phyloP scores from a whole-genome alignment of 2,329 filamentous ascomycete genomes.

The Fusarium hostae region DNA sequence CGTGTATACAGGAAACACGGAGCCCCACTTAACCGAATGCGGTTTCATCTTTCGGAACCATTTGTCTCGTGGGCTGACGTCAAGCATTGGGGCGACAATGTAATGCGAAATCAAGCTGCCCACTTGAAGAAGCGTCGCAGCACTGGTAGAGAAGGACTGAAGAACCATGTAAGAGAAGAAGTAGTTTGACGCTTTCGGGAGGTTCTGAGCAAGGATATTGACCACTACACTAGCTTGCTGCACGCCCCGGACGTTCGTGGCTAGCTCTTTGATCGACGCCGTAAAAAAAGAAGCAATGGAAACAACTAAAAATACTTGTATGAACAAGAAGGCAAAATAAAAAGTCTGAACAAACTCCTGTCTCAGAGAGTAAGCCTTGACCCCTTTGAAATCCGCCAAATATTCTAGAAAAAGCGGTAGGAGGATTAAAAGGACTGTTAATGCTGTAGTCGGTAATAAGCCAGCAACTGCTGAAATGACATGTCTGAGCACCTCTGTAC shows the following conservation, averaged over 20 bases:
- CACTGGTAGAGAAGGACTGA: slow-evolving; percentile 91
- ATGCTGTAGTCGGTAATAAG: slow-evolving; percentile 82
- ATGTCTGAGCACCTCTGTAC: slow-evolving; percentile 68
- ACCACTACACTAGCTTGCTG: slow-evolving; percentile 73
- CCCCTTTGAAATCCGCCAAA: slow-evolving; percentile 78
- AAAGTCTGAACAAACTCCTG: slow-evolving; percentile 87
- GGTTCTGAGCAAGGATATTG: slow-evolving; percentile 76
- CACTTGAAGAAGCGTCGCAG: slow-evolving; percentile 87
- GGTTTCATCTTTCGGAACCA: slow-evolving; percentile 87
- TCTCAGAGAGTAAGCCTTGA: slow-evolving; percentile 81
- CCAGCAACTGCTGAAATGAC: slow-evolving; percentile 77
- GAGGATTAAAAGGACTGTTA: slow-evolving; percentile 82
- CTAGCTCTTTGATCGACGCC: slow-evolving; percentile 71
- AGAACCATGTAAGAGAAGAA: slow-evolving; percentile 99
- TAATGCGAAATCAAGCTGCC: slow-evolving; percentile 82
- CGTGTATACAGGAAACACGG: slow-evolving; percentile 94
- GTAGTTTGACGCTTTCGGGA: slow-evolving; percentile 91
- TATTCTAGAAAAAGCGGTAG: slow-evolving; percentile 82
- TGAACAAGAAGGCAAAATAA: slow-evolving; percentile 94
- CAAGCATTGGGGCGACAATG: slow-evolving; percentile 80
- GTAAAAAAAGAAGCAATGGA: slow-evolving; percentile 80
- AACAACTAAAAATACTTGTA: slow-evolving; percentile 93
- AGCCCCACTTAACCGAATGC: slow-evolving; percentile 85
- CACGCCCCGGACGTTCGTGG: slow-evolving; percentile 59
- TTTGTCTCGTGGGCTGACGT: slow-evolving; percentile 83